These are phyloP conservation scores for Scedosporium apiospermum DNA, from an alignment of 2,329 filamentous ascomycete species.

Conservation along the genomic window DNA sequence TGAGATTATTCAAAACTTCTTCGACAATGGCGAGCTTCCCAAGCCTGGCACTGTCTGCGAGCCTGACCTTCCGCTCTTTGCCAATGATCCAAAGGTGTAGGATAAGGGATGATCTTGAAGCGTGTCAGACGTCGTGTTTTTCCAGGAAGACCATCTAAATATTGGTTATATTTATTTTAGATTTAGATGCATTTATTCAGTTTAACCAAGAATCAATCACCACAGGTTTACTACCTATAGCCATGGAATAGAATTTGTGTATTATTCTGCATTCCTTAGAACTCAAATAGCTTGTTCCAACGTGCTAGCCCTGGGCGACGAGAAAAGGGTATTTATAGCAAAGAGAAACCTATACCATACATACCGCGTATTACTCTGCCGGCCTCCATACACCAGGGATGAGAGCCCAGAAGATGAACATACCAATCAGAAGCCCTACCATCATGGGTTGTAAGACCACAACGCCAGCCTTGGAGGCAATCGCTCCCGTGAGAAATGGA, in stretches of 20 bases:
- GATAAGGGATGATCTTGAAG: not conserved
- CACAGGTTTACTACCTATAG: not conserved
- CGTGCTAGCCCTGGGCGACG: no score
- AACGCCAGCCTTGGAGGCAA: slow-evolving; percentile 35
- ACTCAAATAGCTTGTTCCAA: not conserved
- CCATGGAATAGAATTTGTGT: not conserved
- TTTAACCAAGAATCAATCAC: no score
- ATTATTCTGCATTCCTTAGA: not conserved
- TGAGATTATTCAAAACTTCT: not conserved
- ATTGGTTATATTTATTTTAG: no score
- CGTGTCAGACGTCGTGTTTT: not conserved
- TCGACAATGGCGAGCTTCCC: not conserved
- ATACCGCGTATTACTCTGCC: not conserved
- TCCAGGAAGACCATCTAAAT: no score
- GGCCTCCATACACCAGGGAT: slow-evolving; percentile 17
- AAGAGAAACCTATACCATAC: not conserved
- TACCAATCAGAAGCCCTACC: slow-evolving; percentile 34
- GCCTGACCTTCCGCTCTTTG: not conserved
- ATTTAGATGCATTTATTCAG: no score
- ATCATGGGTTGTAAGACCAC: slow-evolving; percentile 41
- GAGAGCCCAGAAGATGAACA: slow-evolving; percentile 36
- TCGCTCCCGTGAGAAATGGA: slow-evolving; percentile 43
- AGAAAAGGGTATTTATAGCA: not conserved
- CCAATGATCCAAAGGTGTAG: not conserved
- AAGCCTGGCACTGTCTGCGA: slow-evolving; percentile 4